Evolutionary conservation across 1,284 basidiomycete genomes (phyloP), one percentile per base, ranked within the genome.

Genomic region (Malassezia vespertilionis): DNA sequence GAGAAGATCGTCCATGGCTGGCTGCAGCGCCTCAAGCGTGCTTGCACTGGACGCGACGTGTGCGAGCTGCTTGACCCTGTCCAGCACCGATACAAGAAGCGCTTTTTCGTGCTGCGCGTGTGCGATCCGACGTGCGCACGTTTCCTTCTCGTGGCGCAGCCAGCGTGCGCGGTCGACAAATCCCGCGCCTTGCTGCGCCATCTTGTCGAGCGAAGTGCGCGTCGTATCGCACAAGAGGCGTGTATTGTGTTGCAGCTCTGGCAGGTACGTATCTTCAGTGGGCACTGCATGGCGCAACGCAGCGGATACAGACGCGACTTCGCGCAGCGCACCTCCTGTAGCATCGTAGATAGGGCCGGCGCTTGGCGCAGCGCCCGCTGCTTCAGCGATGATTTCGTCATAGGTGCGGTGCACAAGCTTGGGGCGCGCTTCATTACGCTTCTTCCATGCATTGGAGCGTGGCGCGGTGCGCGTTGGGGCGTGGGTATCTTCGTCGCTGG

Each of bases 191-290:
- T 99, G 90, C 18, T 82, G 78, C 1, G 88, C 88, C 15, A 97
- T 78, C 11, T 84, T 84, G 39, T 86, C 81, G 1, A 99, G 77
- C 47, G 89, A 84, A 21, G 77, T 80, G 56, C 84, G 84, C 56
- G 85, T 82, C 1, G 80, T 76, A 36, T 89, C 84, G 2, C 81
- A 78, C 34, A 97, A 86, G 33, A 96, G 77, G 5, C 82, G 80
- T 21, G 97, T 73, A 69, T 99, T 99, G 69, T 97, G 90, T 27
- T 89, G 80, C 15, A 99, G 80, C 75, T 99, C 93, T 0, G 91
- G 90, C 54, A 97, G 80, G 52, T 84, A 82, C 34, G 81, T 85
- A 1, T 81, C 77, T 58, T 95, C 88, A 0, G 84, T 82, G 1
- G 86, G 86, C 22, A 56, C 61, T 10, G 45, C 22, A 18, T 34